These are phyloP conservation scores for Albifimbria verrucaria DNA, from an alignment of 2,329 filamentous ascomycete genomes.

Conservation along the genomic window DNA sequence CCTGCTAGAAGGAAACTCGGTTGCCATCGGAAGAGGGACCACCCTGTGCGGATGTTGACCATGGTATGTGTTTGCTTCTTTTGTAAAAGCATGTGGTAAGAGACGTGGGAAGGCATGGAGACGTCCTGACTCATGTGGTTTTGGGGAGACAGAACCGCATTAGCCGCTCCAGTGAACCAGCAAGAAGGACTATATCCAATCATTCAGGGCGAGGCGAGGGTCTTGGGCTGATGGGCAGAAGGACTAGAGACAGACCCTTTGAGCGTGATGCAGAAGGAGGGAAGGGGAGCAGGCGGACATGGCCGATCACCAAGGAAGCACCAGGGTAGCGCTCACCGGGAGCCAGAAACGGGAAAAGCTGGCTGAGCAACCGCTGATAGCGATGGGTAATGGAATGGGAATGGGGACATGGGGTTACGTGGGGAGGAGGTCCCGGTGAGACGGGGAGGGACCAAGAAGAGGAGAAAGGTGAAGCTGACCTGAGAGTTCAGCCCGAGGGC, in stretches of 20 bases:
- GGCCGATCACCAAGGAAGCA: background rate
- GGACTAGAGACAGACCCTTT: background rate
- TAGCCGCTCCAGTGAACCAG: too few species aligned
- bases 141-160: background rate
- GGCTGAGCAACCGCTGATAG: too few species aligned
- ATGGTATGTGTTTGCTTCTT: background rate
- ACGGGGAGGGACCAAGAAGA: too few species aligned
- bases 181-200: too few species aligned
- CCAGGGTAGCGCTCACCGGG: too few species aligned
- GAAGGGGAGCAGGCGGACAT: background rate
- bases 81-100: background rate
- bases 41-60: background rate
- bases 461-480: too few species aligned
- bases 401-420: too few species aligned
- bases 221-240: background rate
- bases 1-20: background rate
- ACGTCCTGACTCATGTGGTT: background rate
- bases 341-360: too few species aligned
- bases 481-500: background rate
- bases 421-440: too few species aligned
- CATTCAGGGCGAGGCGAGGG: too few species aligned
- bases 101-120: background rate
- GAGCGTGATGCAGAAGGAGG: background rate
- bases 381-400: too few species aligned
- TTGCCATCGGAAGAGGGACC: background rate